Base-by-base conservation (phyloP, 2,329 filamentous ascomycete genomes). In the Trichoderma semiorbis region DNA sequence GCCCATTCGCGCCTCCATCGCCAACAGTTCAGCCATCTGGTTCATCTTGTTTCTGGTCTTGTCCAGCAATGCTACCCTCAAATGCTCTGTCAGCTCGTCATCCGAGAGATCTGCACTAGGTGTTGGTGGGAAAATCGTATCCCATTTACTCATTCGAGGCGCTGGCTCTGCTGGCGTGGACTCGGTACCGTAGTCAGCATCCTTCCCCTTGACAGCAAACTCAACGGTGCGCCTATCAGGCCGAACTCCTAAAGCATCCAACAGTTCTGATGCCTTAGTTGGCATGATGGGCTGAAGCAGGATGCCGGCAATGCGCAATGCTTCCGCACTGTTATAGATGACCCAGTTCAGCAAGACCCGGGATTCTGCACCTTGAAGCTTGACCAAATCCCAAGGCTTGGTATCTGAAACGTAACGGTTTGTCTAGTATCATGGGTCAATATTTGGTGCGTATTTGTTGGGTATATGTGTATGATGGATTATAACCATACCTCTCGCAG, bases 201-300 rank as follows among this genome's bases (percentile, higher is more conserved):
- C 96, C 10, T 82, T 85, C 2, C 90, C 90, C 32, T 90, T 82
- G 30, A 75, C 79, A 6, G 93, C 91, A 78, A 89, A 87, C 21
- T 86, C 83, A 72, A 94, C 87, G 0, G 84, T 87, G 71, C 95
- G 87, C 67, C 87, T 88, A 11, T 87, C 85, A 10, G 84, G 79
- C 3, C 84, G 82, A 5, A 99, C 94, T 1, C 92, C 91, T 10
- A 99, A 84, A 77, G 91, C 87, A 79, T 97, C 92, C 0, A 99
- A 87, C 36, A 98, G 81, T 75, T 89, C 83, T 12, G 82, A 81
- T 61, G 93, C 88, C 80, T 97, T 97, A 53, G 84, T 85, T 0
- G 96, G 96, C 87, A 99, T 97, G 78, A 95, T 93, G 1, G 96
- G 94, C 80, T 97, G 95, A 58, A 99, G 84, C 61, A 98, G 84